Percentiles rank a stretch among this genome's conserved stretches.
phyloP scores from a whole-genome alignment of 345 rosid species.

The Eucalyptus pumila region DNA sequence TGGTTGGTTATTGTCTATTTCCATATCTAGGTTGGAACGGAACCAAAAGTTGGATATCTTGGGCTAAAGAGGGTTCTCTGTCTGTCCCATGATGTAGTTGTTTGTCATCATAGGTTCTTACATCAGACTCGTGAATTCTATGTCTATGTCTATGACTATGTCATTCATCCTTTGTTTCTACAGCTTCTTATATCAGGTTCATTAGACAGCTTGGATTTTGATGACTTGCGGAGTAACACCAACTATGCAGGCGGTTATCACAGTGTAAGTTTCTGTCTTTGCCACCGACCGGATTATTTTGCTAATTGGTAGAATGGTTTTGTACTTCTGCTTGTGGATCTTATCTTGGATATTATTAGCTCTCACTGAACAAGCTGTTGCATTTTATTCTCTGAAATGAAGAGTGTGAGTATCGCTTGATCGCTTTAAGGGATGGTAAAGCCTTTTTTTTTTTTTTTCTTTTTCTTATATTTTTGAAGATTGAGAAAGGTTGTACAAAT shows the following conservation, averaged over 20 bases:
- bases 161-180: slow-evolving; percentile 1
- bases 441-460: not conserved
- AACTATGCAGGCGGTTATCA: slow-evolving; percentile 91
- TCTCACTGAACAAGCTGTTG: not conserved
- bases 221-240: slow-evolving; percentile 68
- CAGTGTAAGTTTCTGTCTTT: slow-evolving; percentile 27
- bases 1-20: not conserved
- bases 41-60: not conserved
- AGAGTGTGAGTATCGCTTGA: not conserved
- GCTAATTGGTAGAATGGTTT: not conserved
- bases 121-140: not conserved
- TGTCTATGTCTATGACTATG: not conserved
- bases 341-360: not conserved
- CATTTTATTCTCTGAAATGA: not conserved
- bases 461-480: not conserved
- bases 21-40: not conserved
- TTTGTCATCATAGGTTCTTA: not conserved
- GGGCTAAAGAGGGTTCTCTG: not conserved
- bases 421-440: not conserved
- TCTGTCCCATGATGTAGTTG: not conserved
- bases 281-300: not conserved
- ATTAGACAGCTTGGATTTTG: slow-evolving; percentile 93
- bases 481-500: not conserved
- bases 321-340: not conserved
- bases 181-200: slow-evolving; percentile 97